phyloP scores from a whole-genome alignment of 371 early-diverging fungal species.

The Lichtheimia ornata region DNA sequence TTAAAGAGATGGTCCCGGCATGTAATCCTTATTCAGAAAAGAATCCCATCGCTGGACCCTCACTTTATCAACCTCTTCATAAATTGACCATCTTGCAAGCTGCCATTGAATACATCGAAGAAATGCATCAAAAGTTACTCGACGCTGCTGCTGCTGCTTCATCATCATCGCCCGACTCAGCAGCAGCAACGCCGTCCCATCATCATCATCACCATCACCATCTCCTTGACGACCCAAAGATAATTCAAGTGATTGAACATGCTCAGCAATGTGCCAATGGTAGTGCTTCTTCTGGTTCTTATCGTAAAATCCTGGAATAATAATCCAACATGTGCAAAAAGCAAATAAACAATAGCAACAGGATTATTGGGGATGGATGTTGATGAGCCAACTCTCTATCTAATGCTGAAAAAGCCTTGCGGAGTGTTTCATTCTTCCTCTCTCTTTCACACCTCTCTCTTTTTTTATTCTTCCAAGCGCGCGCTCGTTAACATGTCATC shows the following conservation, averaged over 20 bases:
- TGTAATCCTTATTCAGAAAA: constrained; percentile 53
- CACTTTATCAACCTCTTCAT: constrained; percentile 41
- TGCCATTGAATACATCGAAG: constrained; percentile 72
- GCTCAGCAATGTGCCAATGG: constrained; percentile 4
- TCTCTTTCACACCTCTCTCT: not conserved
- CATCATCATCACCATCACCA: not conserved
- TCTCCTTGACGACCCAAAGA: constrained; percentile 6
- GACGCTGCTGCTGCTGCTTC: too few relatives aligned
- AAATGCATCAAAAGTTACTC: constrained; percentile 15
- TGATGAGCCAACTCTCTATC: not conserved
- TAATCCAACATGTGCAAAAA: not conserved
- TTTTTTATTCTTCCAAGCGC: too few relatives aligned
- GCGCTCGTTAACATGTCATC: too few relatives aligned
- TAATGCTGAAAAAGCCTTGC: not conserved
- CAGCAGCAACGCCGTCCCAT: too few relatives aligned
- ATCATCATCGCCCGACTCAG: too few relatives aligned
- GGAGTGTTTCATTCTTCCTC: constrained; percentile 3
- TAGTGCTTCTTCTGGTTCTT: too few relatives aligned
- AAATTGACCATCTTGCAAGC: constrained; percentile 73
- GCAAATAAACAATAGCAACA: not conserved
- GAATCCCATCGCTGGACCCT: constrained; percentile 43
- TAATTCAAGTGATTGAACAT: constrained; percentile 9
- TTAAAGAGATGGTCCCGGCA: constrained; percentile 48
- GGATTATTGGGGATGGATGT: not conserved
- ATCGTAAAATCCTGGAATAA: too few relatives aligned